phyloP scores from a whole-genome alignment of 169 alveolate species.

The Sarcocystis neurona region DNA sequence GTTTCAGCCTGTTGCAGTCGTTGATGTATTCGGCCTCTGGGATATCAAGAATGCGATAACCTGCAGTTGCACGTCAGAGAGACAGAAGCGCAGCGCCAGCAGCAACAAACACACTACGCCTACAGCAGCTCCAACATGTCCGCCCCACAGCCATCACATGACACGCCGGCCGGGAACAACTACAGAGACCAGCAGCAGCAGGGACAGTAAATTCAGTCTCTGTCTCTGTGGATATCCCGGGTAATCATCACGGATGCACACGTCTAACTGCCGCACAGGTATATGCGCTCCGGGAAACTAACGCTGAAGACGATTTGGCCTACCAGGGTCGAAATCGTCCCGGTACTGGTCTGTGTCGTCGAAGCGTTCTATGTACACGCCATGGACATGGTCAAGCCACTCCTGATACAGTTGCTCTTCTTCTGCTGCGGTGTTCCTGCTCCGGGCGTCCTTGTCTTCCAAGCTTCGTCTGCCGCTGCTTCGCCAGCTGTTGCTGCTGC shows the following conservation, averaged over 20 bases:
- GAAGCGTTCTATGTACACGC: background rate
- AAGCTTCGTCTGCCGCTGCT: background rate
- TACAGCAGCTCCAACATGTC: background rate
- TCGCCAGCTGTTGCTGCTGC: background rate
- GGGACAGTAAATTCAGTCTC: no score
- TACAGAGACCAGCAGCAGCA: no score
- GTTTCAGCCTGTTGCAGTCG: conserved; percentile 4
- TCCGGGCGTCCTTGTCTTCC: background rate
- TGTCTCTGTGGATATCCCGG: no score
- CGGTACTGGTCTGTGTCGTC: background rate
- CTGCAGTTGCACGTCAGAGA: background rate
- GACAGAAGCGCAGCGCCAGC: background rate
- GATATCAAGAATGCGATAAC: background rate
- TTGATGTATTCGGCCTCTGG: background rate
- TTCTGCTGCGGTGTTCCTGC: background rate
- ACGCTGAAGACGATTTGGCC: background rate
- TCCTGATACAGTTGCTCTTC: background rate
- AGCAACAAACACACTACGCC: background rate
- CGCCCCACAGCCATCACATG: background rate
- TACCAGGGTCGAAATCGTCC: conserved; percentile 20
- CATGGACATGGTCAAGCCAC: background rate
- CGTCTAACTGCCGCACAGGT: no score
- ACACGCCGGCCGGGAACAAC: no score
- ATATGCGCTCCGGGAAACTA: no score
- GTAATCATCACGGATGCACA: no score